Evolutionary conservation across 345 rosid species (phyloP).

Genomic region (Capsella bursapastoris): DNA sequence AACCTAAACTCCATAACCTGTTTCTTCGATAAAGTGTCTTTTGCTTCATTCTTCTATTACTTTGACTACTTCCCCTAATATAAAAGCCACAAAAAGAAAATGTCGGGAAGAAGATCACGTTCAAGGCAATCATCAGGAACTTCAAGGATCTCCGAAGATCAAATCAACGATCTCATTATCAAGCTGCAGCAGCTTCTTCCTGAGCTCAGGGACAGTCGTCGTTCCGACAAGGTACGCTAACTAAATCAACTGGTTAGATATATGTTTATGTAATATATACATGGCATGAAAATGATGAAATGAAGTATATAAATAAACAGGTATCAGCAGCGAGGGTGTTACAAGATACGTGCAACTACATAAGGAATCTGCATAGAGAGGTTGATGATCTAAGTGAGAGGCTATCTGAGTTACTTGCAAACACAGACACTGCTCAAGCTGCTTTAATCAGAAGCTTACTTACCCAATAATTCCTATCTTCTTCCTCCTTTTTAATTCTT

Average conservation of each 20-base stretch:
- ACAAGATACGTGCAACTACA: constrained; percentile 88
- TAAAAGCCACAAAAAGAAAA: constrained; percentile 36
- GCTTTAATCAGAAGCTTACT: constrained; percentile 72
- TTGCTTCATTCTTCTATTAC: constrained; percentile 5
- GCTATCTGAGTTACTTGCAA: constrained; percentile 69
- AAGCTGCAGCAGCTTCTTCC: constrained; percentile 88
- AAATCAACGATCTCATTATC: constrained; percentile 76
- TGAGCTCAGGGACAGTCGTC: constrained; percentile 63
- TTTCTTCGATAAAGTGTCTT: constrained; percentile 5
- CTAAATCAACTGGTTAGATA: constrained; percentile 1
- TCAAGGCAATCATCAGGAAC: constrained; percentile 67
- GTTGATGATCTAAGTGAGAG: constrained; percentile 84
- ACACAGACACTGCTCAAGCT: constrained; percentile 80
- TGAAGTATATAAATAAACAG: constrained; percentile 37
- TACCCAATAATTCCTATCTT: constrained; percentile 47
- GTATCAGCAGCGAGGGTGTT: constrained; percentile 73
- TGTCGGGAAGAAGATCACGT: constrained; percentile 92
- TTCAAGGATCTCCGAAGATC: constrained; percentile 78
- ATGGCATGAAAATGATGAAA: constrained; percentile 22
- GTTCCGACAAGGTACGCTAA: constrained; percentile 72
- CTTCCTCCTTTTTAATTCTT: constrained; percentile 5
- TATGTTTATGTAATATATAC: neutral
- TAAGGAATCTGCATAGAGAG: constrained; percentile 74
- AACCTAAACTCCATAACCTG: constrained; percentile 39
- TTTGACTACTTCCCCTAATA: constrained; percentile 2